Evolutionary conservation across 495 filamentous ascomycete species (phyloP), one percentile per base, ranked within the genome.

Genomic region (Aspergillus diversus): DNA sequence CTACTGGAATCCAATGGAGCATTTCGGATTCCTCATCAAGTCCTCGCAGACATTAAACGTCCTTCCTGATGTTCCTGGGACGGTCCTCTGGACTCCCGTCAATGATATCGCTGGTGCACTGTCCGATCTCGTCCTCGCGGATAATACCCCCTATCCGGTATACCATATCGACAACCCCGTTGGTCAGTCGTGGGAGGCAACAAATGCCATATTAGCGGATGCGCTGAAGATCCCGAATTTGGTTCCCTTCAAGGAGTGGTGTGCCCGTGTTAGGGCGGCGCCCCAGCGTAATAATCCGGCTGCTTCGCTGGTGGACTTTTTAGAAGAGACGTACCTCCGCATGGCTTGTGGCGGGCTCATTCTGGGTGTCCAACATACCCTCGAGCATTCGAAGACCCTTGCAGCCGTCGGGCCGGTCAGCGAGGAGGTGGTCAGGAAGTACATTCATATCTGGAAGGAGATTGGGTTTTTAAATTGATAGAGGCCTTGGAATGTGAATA

Each of bases 151-250:
- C 6, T 72, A 80, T 33, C 73, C 79, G 1, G 60, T 84, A 53
- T 87, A 86, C 53, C 83, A 87, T 66, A 78, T 87, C 59, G 84
- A 87, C 13, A 87, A 86, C 57, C 84, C 83, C 0, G 66, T 80
- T 5, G 63, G 77, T 1, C 80, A 85, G 71, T 71, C 75, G 0
- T 87, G 83, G 83, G 39, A 51, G 1, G 69, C 80, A 0, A 79
- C 80, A 71, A 71, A 70, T 1, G 33, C 51, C 0, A 42, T 82
- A 1, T 56, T 87, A 7, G 75, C 82, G 0, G 73, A 75, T 4
- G 75, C 66, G 0, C 71, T 86, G 0, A 62, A 64, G 7, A 77
- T 85, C 27, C 73, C 75, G 1, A 71, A 77, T 55, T 21, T 81
- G 9, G 70, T 83, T 11, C 77, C 80, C 0, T 81, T 81, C 50